phyloP scores from a whole-genome alignment of 352 stramenopile genomes.

The Globisporangium carolinianum region DNA sequence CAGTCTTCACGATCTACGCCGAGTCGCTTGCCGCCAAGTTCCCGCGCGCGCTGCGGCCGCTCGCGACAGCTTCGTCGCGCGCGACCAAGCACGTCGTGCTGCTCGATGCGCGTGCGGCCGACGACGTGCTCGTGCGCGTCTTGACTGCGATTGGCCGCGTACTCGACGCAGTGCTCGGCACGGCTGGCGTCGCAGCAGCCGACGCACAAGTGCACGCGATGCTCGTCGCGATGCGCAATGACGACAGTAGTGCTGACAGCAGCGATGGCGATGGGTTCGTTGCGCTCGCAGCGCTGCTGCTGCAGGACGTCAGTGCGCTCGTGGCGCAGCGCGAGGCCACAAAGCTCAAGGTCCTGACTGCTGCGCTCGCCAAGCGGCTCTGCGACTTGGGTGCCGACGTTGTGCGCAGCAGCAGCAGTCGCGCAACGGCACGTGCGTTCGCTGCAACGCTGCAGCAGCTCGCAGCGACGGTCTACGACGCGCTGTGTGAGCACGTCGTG shows the following conservation, averaged over 20 bases:
- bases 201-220: slow-evolving; percentile 13
- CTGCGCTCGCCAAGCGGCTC: slow-evolving; percentile 33
- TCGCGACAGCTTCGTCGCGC: slow-evolving; percentile 18
- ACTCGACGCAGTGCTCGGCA: slow-evolving; percentile 12
- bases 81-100: slow-evolving; percentile 23
- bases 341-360: slow-evolving; percentile 36
- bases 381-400: slow-evolving; percentile 17
- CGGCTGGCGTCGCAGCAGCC: slow-evolving; percentile 4
- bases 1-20: slow-evolving; percentile 42
- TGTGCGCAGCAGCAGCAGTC: background rate
- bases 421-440: background rate
- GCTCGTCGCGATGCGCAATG: background rate
- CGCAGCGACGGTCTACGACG: slow-evolving; percentile 27
- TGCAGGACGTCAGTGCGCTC: slow-evolving; percentile 26
- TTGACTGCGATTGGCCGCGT: slow-evolving; percentile 28
- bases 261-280: slow-evolving; percentile 11
- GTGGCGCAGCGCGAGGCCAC: slow-evolving; percentile 24
- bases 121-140: slow-evolving; percentile 36
- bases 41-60: slow-evolving; percentile 24
- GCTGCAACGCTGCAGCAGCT: slow-evolving; percentile 1
- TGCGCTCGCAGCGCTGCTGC: slow-evolving; percentile 22
- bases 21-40: slow-evolving; percentile 40
- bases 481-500: slow-evolving; percentile 64
- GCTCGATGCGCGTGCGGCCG: slow-evolving; percentile 27
- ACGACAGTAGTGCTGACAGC: background rate